These are phyloP conservation scores for Kwoniella sp. DNA, from an alignment of 768 basidiomycete genomes.

Conservation along the genomic window DNA sequence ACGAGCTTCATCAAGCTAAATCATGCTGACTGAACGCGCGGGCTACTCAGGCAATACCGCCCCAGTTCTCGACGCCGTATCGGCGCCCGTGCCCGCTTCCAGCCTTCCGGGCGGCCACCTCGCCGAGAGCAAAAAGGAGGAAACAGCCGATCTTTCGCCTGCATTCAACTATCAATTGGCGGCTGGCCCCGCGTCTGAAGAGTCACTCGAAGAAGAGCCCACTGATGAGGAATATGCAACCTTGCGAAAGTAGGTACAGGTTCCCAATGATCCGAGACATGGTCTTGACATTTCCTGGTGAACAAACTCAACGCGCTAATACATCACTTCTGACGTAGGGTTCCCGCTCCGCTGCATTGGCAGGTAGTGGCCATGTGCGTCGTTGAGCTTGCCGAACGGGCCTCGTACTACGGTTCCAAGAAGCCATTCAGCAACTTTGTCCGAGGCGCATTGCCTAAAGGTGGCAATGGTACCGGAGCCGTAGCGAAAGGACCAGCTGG, in stretches of 20 bases:
- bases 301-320: neutral
- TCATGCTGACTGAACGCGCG: neutral
- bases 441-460: slow-evolving; percentile 43
- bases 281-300: too few relatives aligned
- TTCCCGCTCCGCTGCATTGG: slow-evolving; percentile 32
- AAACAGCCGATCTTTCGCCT: neutral
- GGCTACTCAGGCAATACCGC: neutral
- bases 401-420: slow-evolving; percentile 47
- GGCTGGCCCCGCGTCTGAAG: neutral
- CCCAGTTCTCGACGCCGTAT: neutral
- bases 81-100: slow-evolving; percentile 5
- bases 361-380: slow-evolving; percentile 54
- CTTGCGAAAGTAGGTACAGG: slow-evolving; percentile 37
- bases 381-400: slow-evolving; percentile 55
- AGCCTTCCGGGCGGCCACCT: neutral
- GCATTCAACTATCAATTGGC: neutral
- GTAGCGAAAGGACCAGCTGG: slow-evolving; percentile 40
- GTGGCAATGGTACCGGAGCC: slow-evolving; percentile 50
- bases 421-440: slow-evolving; percentile 35
- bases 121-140: slow-evolving; percentile 9
- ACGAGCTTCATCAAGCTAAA: too few relatives aligned
- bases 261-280: slow-evolving; percentile 36
- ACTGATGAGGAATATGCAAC: slow-evolving; percentile 37
- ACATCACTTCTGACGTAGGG: neutral
- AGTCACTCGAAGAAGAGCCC: slow-evolving; percentile 11